These are phyloP conservation scores for Hanseniaspora valbyensis DNA, from an alignment of 805 yeast genomes.

Conservation along the genomic window DNA sequence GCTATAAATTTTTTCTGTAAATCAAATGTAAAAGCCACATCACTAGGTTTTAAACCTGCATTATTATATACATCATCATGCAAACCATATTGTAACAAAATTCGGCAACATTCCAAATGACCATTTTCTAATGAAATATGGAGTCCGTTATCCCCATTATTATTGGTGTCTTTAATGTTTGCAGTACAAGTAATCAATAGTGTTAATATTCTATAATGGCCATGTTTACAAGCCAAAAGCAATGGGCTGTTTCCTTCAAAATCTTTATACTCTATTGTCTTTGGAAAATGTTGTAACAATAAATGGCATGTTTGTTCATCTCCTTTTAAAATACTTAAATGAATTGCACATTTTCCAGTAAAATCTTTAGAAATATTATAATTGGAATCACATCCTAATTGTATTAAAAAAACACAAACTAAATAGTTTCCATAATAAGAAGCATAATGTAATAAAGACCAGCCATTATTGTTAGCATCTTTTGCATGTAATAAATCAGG, in stretches of 20 bases:
- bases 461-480: conserved; percentile 57
- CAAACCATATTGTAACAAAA: conserved; percentile 38
- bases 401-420: conserved; percentile 49
- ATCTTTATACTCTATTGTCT: conserved; percentile 40
- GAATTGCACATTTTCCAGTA: conserved; percentile 54
- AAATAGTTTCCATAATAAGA: conserved; percentile 61
- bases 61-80: conserved; percentile 40
- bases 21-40: conserved; percentile 46
- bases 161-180: conserved; percentile 59
- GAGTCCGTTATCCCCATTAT: conserved; percentile 67
- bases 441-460: conserved; percentile 77
- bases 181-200: conserved; percentile 66
- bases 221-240: conserved; percentile 54
- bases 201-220: conserved; percentile 52
- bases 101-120: conserved; percentile 42
- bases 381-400: conserved; percentile 43
- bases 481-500: conserved; percentile 61
- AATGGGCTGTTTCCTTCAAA: conserved; percentile 47
- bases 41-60: conserved; percentile 56
- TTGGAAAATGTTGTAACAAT: conserved; percentile 53
- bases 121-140: conserved; percentile 75
- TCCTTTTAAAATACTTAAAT: conserved; percentile 52
- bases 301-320: conserved; percentile 65
- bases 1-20: conserved; percentile 35
- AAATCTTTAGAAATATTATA: conserved; percentile 42